Conservation (phyloP, 2,329 filamentous ascomycete genomes). For the Fusarium subglutinans region DNA sequence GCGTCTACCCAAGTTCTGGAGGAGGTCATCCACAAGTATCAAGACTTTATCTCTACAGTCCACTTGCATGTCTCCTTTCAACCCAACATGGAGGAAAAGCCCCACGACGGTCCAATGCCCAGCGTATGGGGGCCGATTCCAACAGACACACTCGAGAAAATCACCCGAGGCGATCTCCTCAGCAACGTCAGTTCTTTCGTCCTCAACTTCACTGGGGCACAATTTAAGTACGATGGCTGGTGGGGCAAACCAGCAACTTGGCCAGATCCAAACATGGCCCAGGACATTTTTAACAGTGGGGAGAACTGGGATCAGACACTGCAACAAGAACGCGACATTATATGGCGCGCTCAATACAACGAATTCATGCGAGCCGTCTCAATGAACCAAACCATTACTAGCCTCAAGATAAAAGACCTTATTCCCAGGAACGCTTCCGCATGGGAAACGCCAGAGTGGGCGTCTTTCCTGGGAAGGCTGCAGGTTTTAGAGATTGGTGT, state of each 20-base stretch:
- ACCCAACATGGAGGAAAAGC: not conserved
- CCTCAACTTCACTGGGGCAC: not conserved
- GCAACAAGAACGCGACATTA: not conserved
- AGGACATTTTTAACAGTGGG: rapidly evolving
- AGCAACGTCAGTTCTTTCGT: not conserved
- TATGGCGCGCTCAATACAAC: constrained; percentile 1
- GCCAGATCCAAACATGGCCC: too few species aligned
- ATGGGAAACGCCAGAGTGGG: not conserved
- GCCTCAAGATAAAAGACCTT: not conserved
- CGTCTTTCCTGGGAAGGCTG: not conserved
- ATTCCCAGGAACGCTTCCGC: not conserved
- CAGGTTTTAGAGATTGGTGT: not conserved
- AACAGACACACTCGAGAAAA: not conserved
- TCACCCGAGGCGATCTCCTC: not conserved
- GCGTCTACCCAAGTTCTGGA: not conserved
- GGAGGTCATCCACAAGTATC: not conserved
- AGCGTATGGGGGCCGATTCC: not conserved
- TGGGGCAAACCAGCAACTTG: not conserved
- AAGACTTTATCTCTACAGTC: not conserved
- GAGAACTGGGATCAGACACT: not conserved
- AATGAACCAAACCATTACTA: not conserved
- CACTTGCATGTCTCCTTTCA: not conserved
- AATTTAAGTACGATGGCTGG: not conserved
- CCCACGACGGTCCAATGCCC: not conserved
- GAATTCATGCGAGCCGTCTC: not conserved